Evolutionary conservation across 1,139 yeast species (phyloP).

Genomic region (Kodamaea derodonti): DNA sequence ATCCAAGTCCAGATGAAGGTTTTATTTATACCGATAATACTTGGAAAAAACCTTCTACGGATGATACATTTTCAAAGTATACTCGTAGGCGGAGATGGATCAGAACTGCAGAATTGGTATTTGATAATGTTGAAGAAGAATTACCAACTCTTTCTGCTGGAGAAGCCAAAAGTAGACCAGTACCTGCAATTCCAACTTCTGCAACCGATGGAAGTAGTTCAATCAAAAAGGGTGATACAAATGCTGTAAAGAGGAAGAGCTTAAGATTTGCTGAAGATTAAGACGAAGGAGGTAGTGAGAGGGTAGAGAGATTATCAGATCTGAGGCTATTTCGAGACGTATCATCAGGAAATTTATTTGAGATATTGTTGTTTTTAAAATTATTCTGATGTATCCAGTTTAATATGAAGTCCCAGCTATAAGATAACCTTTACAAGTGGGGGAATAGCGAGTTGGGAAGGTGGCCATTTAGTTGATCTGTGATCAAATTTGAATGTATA

Average conservation of each 20-base stretch:
- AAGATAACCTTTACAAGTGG: too few relatives aligned
- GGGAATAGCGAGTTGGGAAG: too few relatives aligned
- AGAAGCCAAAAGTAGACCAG: background rate
- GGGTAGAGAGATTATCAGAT: background rate
- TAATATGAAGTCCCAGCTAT: too few relatives aligned
- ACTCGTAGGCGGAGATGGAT: slow-evolving; percentile 96
- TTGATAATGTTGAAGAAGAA: slow-evolving; percentile 17
- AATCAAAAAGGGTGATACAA: slow-evolving; percentile 8
- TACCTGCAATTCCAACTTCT: background rate
- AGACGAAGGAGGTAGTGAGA: too few relatives aligned
- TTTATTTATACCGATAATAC: slow-evolving; percentile 86
- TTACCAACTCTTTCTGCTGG: slow-evolving; percentile 1
- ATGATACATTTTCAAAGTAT: slow-evolving; percentile 83
- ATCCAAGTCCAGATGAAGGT: slow-evolving; percentile 80
- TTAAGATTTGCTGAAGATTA: slow-evolving; percentile 38
- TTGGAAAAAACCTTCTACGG: slow-evolving; percentile 89
- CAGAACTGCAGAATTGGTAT: slow-evolving; percentile 83
- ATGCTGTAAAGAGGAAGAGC: slow-evolving; percentile 26
- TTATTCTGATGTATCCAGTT: too few relatives aligned
- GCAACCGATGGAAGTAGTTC: slow-evolving; percentile 4
- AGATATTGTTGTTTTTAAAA: too few relatives aligned
- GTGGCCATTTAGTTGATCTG: too few relatives aligned
- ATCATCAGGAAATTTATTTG: background rate
- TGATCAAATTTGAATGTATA: too few relatives aligned
- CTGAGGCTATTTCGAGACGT: background rate